Evolutionary conservation across 2,329 filamentous ascomycete genomes (phyloP), one percentile per base, ranked within the genome.

Genomic region (Penicillium vulpinum): DNA sequence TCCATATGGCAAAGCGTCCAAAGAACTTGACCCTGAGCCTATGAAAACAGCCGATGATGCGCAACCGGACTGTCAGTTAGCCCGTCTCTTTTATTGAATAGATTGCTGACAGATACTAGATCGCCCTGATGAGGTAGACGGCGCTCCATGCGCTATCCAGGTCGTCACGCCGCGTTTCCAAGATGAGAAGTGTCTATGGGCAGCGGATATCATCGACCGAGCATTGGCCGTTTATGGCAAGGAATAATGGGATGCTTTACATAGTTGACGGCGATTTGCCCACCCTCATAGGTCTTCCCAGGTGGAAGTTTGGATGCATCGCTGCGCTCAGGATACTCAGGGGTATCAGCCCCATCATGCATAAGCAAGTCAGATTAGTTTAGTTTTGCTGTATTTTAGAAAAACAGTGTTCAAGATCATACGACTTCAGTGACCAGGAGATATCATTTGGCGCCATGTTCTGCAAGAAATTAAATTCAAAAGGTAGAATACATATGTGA

Each of bases 101-200:
- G 3, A 16, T 43, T 33, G 8, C 58, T 65, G 35, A 66, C 46
- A 33, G 10, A 26, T 31, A 3, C 1, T 15, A 82, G 80, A 82
- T 60, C 60, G 76, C 4, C 70, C 78, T 0, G 71, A 73, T 5
- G 60, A 63, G 0, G 65, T 75, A 0, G 74, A 82, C 38, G 79
- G 78, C 1, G 70, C 75, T 4, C 80, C 81, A 0, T 77, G 77
- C 21, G 72, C 79, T 4, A 62, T 83, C 4, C 80, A 83, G 59
- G 59, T 83, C 4, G 65, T 80, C 21, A 74, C 80, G 0, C 76
- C 75, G 9, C 71, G 73, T 1, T 76, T 81, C 69, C 74, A 76
- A 45, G 81, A 83, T 21, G 80, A 83, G 59, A 77, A 81, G 57
- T 77, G 75, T 48, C 60, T 78, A 10, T 56, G 61, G 11, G 70